Evolutionary conservation across 192 early-diverging fungal species (phyloP), one percentile per base, ranked within the genome.

Genomic region (Coemansia sp.): DNA sequence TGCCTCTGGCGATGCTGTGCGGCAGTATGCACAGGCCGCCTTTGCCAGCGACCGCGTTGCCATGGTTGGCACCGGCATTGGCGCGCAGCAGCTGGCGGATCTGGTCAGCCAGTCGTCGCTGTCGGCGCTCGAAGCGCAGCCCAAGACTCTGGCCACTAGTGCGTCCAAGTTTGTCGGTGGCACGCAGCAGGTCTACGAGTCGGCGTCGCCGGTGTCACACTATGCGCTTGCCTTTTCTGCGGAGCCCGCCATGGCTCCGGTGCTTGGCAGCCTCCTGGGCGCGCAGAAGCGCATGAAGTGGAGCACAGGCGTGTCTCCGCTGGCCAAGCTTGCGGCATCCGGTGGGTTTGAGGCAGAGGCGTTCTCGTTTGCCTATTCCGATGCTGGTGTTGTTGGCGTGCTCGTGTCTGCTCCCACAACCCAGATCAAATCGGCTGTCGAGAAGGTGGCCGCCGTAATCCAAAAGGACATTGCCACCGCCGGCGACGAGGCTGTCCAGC

Each of bases 361-460:
- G 24, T 97, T 99, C 83, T 88, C 91, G 75, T 84, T 88, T 65
- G 84, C 88, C 12, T 99, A 97, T 88, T 89, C 92, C 16, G 95
- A 97, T 78, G 90, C 94, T 45, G 95, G 92, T 60, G 85, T 99
- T 43, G 90, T 98, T 67, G 97, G 95, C 67, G 75, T 98, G 64
- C 78, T 90, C 38, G 86, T 94, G 24, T 74, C 88, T 65, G 88
- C 80, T 7, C 76, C 86, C 60, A 46, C 75, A 18, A 51, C 85
- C 26, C 84, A 88, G 59, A 71, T 93, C 35, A 84, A 88, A 53
- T 64, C 57, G 14, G 87, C 88, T 46, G 92, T 93, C 62, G 84
- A 87, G 60, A 72, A 82, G 65, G 80, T 88, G 30, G 89, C 89
- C 35, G 79, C 73, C 33, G 77, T 83, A 21, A 79, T 89, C 44